Evolutionary conservation across 2,329 filamentous ascomycete species (phyloP).

Genomic region (Aspergillus alliaceus): DNA sequence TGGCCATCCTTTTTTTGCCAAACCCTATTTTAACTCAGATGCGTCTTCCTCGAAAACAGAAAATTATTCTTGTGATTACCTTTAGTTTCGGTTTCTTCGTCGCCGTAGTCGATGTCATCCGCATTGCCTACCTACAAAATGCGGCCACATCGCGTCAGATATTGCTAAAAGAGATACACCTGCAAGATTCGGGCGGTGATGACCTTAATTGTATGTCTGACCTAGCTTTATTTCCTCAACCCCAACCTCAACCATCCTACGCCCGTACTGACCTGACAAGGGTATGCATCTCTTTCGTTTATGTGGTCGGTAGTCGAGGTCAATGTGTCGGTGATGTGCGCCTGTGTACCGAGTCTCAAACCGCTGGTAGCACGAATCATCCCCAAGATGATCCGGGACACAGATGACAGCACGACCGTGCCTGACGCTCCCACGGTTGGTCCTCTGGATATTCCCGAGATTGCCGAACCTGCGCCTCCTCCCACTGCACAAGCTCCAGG

Average conservation of each 20-base stretch:
- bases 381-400: constrained; percentile 57
- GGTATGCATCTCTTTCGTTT: constrained; percentile 79
- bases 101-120: constrained; percentile 80
- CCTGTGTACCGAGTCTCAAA: constrained; percentile 89
- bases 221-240: neutral
- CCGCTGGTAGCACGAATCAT: constrained; percentile 70
- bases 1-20: constrained; percentile 82
- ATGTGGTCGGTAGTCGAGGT: constrained; percentile 96
- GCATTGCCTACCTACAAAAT: constrained; percentile 85
- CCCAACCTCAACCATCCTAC: neutral
- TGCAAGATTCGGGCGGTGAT: constrained; percentile 42
- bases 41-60: constrained; percentile 80
- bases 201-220: constrained; percentile 53
- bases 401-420: constrained; percentile 26
- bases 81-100: constrained; percentile 88
- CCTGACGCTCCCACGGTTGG: neutral
- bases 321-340: constrained; percentile 85
- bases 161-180: constrained; percentile 25
- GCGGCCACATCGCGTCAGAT: constrained; percentile 52
- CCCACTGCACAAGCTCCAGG: neutral
- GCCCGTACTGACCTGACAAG: constrained; percentile 46
- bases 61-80: constrained; percentile 80
- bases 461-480: constrained; percentile 1
- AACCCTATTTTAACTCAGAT: constrained; percentile 86
- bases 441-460: neutral